Percentiles rank a stretch among this genome's conserved stretches.
Conservation (phyloP, 176 grass and related monocot species). For the Urochloa ruziziensis region DNA sequence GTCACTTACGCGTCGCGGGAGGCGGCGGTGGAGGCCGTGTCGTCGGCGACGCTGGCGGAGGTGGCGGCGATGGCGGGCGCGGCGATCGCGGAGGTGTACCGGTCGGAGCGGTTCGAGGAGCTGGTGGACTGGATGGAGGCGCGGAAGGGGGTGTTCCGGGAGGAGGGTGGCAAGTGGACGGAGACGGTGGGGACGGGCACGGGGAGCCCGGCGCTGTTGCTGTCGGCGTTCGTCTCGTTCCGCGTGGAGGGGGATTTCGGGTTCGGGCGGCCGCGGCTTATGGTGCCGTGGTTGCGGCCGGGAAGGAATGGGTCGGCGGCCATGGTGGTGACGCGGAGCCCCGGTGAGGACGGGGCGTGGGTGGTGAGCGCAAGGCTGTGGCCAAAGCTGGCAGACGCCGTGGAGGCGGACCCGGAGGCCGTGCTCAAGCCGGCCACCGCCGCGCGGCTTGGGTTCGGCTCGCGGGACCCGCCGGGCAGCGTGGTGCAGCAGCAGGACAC, state of each 20-base stretch:
- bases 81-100: conserved; percentile 43
- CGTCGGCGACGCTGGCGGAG: conserved; percentile 16
- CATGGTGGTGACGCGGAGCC: conserved; percentile 42
- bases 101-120: conserved; percentile 53
- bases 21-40: conserved; percentile 17
- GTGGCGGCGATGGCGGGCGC: conserved; percentile 33
- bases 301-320: conserved; percentile 38
- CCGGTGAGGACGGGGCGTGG: conserved; percentile 52
- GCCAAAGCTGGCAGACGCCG: conserved; percentile 35
- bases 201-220: too few species aligned
- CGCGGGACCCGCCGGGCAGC: too few species aligned
- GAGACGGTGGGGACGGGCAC: too few species aligned
- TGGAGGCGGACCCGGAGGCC: conserved; percentile 20
- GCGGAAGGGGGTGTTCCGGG: conserved; percentile 32
- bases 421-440: conserved; percentile 53
- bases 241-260: too few species aligned
- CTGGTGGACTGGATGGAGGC: conserved; percentile 81
- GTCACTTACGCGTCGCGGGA: conserved; percentile 55
- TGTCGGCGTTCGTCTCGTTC: too few species aligned
- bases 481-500: background rate
- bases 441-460: conserved; percentile 34
- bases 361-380: conserved; percentile 46
- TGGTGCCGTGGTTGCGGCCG: conserved; percentile 51
- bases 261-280: background rate
- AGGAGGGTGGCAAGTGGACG: conserved; percentile 46